Percentiles rank a stretch among this genome's conserved stretches.
These are phyloP conservation scores for Trichoderma oligosporum DNA, from an alignment of 2,329 filamentous ascomycete genomes.

Conservation along the genomic window DNA sequence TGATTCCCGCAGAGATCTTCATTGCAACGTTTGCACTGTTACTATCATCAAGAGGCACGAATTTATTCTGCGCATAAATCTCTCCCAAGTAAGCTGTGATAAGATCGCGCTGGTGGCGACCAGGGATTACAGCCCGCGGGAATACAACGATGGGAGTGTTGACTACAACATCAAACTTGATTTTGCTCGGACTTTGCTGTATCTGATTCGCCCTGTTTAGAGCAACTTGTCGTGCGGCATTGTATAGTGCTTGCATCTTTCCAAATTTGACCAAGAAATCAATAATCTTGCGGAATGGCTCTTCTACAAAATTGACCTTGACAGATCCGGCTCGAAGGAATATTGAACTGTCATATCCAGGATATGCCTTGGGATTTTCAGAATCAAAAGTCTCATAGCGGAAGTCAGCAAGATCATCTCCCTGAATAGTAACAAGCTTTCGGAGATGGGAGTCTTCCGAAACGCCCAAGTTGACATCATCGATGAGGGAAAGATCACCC, in stretches of 20 bases:
- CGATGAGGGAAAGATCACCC: constrained; percentile 82
- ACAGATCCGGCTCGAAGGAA: constrained; percentile 89
- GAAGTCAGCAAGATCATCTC: constrained; percentile 93
- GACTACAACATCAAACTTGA: constrained; percentile 90
- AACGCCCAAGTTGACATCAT: constrained; percentile 91
- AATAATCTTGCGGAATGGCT: constrained; percentile 97
- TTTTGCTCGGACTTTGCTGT: constrained; percentile 81
- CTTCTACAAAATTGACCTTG: constrained; percentile 94
- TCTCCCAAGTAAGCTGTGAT: constrained; percentile 93
- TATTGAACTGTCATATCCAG: constrained; percentile 90
- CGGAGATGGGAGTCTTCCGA: constrained; percentile 75
- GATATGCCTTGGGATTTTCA: constrained; percentile 66
- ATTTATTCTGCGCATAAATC: constrained; percentile 94
- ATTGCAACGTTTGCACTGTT: constrained; percentile 73
- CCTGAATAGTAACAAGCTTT: constrained; percentile 89
- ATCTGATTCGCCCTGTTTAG: constrained; percentile 90
- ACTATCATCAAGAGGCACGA: constrained; percentile 77
- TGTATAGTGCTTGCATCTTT: constrained; percentile 99
- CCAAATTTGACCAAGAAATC: constrained; percentile 98
- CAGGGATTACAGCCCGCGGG: constrained; percentile 69
- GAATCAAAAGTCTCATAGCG: constrained; percentile 93
- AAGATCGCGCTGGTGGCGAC: constrained; percentile 69
- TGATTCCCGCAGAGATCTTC: constrained; percentile 84
- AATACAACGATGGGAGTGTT: constrained; percentile 97
- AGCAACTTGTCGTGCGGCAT: constrained; percentile 90